Percentiles rank a stretch among this genome's conserved stretches.
phyloP scores from a whole-genome alignment of 495 filamentous ascomycete species.

The Penicillium pulvis region DNA sequence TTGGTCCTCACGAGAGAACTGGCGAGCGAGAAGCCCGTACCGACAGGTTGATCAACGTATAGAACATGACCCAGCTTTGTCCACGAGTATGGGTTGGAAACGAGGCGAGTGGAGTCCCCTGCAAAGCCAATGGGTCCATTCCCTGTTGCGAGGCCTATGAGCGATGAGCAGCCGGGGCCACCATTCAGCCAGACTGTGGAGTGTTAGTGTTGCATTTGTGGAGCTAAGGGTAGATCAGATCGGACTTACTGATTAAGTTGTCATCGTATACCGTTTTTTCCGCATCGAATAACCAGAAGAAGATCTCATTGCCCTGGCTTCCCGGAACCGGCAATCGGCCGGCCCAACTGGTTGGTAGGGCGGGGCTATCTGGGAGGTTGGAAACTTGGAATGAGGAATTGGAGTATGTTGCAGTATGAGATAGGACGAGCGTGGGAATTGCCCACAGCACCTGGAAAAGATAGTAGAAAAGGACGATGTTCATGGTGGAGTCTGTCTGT shows the following conservation, averaged over 20 bases:
- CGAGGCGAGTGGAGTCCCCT: constrained; percentile 29
- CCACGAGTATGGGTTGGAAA: constrained; percentile 41
- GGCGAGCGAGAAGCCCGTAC: constrained; percentile 41
- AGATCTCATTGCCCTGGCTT: constrained; percentile 36
- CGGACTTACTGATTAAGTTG: constrained; percentile 39
- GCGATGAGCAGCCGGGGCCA: constrained; percentile 66
- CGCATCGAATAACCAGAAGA: constrained; percentile 46
- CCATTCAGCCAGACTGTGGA: constrained; percentile 66
- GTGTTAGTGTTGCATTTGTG: not conserved
- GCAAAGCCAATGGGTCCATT: constrained; percentile 34
- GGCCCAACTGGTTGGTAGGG: constrained; percentile 43
- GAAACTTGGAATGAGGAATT: constrained; percentile 32
- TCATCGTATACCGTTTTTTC: constrained; percentile 35
- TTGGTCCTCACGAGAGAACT: constrained; percentile 30
- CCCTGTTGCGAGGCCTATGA: constrained; percentile 58
- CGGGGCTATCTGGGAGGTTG: constrained; percentile 30
- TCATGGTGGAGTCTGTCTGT: constrained; percentile 16
- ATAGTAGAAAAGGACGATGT: constrained; percentile 22
- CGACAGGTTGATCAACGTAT: constrained; percentile 47
- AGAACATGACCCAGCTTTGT: constrained; percentile 42
- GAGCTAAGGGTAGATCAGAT: not conserved
- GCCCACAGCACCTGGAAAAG: constrained; percentile 27
- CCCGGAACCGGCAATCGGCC: constrained; percentile 40
- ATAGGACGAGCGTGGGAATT: constrained; percentile 11
- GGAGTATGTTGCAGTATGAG: constrained; percentile 2